A percentile compares a stretch with the other conserved stretches of the same genome.
Evolutionary conservation across 208 protist genomes (phyloP).

Genomic region (Trypanosoma cruzi): DNA sequence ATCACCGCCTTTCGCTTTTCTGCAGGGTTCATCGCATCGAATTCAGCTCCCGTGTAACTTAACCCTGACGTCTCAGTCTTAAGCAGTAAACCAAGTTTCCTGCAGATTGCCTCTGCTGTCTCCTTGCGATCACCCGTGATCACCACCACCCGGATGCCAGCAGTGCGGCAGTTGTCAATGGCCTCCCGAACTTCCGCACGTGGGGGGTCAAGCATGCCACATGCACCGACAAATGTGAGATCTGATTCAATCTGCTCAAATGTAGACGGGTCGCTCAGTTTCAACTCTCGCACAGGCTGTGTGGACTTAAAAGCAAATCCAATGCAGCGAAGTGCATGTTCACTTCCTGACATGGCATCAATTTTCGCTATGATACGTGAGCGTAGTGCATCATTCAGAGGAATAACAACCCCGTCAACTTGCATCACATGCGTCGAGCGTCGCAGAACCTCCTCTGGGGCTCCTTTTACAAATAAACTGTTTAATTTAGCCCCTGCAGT

Average conservation of each 20-base stretch:
- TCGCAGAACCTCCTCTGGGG: conserved; percentile 92
- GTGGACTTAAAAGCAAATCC: conserved; percentile 77
- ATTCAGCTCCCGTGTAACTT: conserved; percentile 77
- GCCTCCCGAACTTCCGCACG: conserved; percentile 89
- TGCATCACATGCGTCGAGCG: conserved; percentile 76
- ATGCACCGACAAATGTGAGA: conserved; percentile 89
- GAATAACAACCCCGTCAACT: conserved; percentile 46
- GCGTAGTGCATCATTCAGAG: conserved; percentile 33
- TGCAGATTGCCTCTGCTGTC: conserved; percentile 96
- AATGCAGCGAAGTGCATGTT: conserved; percentile 78
- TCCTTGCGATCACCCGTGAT: conserved; percentile 97
- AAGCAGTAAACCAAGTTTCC: conserved; percentile 93
- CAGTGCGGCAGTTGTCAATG: conserved; percentile 90
- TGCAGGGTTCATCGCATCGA: conserved; percentile 60
- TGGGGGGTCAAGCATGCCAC: conserved; percentile 96
- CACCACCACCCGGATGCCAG: conserved; percentile 97
- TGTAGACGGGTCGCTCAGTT: conserved; percentile 52
- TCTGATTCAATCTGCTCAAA: conserved; percentile 86
- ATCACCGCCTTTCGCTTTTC: conserved; percentile 61
- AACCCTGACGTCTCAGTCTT: conserved; percentile 28
- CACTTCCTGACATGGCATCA: conserved; percentile 49
- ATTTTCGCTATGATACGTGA: conserved; percentile 43
- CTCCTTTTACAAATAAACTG: conserved; percentile 95
- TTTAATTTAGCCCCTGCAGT: conserved; percentile 19
- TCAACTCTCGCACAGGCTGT: conserved; percentile 27